These are phyloP conservation scores for Torrubiellomyces zombiae DNA, from an alignment of 2,329 filamentous ascomycete species.

Conservation along the genomic window DNA sequence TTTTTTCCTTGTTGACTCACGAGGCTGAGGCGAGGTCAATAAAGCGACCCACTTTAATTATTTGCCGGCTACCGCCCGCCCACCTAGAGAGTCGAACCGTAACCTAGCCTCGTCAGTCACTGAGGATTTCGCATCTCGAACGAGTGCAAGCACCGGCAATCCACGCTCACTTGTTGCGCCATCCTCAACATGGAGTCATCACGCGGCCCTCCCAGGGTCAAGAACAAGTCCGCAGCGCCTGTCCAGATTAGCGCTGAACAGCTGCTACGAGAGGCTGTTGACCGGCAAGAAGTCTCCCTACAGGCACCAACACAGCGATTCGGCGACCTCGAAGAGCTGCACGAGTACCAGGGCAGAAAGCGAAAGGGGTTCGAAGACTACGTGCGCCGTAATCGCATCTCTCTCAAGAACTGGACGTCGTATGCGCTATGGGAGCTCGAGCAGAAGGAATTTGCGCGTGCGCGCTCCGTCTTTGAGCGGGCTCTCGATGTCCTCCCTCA, in stretches of 20 bases:
- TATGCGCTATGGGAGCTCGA: constrained; percentile 97
- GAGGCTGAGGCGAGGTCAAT: too few relatives aligned
- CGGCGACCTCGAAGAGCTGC: constrained; percentile 89
- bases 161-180: too few relatives aligned
- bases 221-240: constrained; percentile 92
- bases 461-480: constrained; percentile 84
- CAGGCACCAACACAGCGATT: constrained; percentile 90
- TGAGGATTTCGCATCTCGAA: constrained; percentile 1
- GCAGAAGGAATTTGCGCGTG: constrained; percentile 90
- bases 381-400: constrained; percentile 83
- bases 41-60: too few relatives aligned
- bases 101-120: constrained; percentile 3
- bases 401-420: constrained; percentile 98
- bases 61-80: too few relatives aligned
- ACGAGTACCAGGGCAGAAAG: constrained; percentile 93
- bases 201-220: constrained; percentile 86
- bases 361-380: constrained; percentile 96
- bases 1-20: too few relatives aligned
- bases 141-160: too few relatives aligned
- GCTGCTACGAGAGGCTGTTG: constrained; percentile 89
- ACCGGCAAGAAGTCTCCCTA: constrained; percentile 77
- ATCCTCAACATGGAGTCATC: constrained; percentile 64
- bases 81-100: too few relatives aligned
- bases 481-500: constrained; percentile 85
- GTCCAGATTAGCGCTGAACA: constrained; percentile 92